Conservation (phyloP, 352 stramenopile species). For the Thalassiosira ordinaria region DNA sequence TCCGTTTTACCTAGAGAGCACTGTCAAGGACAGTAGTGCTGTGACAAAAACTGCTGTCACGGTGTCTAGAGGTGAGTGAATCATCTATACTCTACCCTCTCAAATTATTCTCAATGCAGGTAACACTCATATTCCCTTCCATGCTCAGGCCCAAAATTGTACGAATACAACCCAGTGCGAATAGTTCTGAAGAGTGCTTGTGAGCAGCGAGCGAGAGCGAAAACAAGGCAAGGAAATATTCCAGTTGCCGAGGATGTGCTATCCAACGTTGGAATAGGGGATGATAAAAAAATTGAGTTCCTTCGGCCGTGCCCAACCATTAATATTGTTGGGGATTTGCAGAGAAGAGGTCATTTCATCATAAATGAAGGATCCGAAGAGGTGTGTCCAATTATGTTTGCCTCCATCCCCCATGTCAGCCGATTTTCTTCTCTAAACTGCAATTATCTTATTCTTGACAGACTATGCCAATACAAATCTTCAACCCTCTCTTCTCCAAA, state of each 20-base stretch:
- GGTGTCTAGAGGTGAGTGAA: background rate
- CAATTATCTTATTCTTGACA: background rate
- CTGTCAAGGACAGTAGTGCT: background rate
- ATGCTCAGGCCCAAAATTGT: background rate
- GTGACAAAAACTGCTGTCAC: background rate
- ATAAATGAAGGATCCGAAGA: background rate
- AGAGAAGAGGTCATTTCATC: background rate
- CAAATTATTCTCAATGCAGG: too few species aligned
- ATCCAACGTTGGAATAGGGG: background rate
- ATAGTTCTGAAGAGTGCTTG: background rate
- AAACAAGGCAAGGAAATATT: background rate
- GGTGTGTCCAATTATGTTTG: background rate
- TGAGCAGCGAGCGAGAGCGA: background rate
- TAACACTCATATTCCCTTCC: too few species aligned
- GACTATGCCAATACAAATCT: background rate
- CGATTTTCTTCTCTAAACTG: background rate
- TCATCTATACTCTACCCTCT: too few species aligned
- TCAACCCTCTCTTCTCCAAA: background rate
- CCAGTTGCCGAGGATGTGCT: background rate
- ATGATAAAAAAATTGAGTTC: background rate
- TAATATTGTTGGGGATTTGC: background rate
- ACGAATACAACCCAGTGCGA: background rate
- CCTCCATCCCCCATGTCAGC: background rate
- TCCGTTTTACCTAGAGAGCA: background rate
- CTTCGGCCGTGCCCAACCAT: background rate